These are phyloP conservation scores for Thielaviopsis euricoi DNA, from an alignment of 2,329 filamentous ascomycete genomes.

Conservation along the genomic window DNA sequence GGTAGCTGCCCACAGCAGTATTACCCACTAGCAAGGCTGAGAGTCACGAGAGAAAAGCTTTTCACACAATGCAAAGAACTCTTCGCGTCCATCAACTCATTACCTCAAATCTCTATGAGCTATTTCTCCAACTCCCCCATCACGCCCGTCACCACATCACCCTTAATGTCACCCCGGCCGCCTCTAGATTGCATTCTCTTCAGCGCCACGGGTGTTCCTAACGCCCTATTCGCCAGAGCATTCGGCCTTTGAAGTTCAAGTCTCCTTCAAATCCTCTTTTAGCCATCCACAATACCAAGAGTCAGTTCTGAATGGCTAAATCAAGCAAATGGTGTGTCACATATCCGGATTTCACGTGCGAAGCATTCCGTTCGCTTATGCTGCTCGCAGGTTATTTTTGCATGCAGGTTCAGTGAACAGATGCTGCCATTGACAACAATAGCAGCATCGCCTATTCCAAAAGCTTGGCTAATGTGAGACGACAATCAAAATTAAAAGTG, in stretches of 20 bases:
- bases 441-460: neutral
- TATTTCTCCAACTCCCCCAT: neutral
- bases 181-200: neutral
- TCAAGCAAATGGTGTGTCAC: neutral
- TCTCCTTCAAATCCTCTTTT: neutral
- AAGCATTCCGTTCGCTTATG: neutral
- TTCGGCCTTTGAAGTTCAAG: neutral
- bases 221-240: neutral
- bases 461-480: neutral
- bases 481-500: neutral
- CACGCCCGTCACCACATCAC: neutral
- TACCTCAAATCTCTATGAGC: neutral
- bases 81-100: neutral
- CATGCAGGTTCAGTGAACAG: neutral
- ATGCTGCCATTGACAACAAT: neutral
- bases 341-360: neutral
- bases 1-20: neutral
- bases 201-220: neutral
- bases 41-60: neutral
- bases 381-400: neutral
- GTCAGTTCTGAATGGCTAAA: neutral
- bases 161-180: neutral
- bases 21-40: neutral
- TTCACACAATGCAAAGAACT: neutral
- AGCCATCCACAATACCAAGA: neutral